phyloP scores from a whole-genome alignment of 495 filamentous ascomycete genomes.

The Aspergillus steynii region DNA sequence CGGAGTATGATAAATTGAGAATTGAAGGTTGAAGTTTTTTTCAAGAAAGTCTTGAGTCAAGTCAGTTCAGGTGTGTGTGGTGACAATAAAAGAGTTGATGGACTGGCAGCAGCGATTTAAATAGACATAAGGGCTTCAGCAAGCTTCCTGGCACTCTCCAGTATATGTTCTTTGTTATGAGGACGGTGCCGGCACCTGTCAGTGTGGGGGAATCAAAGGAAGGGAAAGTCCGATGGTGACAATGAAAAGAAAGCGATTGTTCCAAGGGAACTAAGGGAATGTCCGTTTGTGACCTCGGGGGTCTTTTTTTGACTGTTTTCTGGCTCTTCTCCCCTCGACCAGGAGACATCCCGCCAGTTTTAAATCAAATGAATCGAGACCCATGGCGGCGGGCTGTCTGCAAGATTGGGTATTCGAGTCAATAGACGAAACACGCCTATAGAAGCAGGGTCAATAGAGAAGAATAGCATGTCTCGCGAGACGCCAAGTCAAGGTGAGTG shows the following conservation, averaged over 20 bases:
- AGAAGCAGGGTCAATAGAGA: slow-evolving; percentile 11
- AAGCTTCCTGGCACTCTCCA: neutral
- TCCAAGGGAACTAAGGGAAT: neutral
- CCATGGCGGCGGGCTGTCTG: neutral
- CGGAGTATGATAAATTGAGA: slow-evolving; percentile 8
- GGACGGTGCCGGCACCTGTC: neutral
- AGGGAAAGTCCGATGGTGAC: neutral
- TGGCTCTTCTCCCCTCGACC: neutral
- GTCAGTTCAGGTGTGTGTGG: neutral
- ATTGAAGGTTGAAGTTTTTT: neutral
- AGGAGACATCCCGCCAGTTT: neutral
- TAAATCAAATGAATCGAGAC: neutral
- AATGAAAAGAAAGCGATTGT: neutral
- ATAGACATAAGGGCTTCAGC: neutral
- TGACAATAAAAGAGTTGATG: neutral
- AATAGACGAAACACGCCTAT: slow-evolving; percentile 14
- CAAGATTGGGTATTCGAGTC: slow-evolving; percentile 6
- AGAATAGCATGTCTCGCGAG: slow-evolving; percentile 9
- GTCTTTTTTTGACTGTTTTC: neutral
- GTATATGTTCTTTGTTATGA: neutral
- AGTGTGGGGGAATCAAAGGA: neutral
- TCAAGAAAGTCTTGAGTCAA: neutral
- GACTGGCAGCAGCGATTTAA: neutral
- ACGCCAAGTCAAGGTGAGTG: slow-evolving; percentile 14
- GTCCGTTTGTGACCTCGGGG: neutral